Evolutionary conservation across 371 early-diverging fungal genomes (phyloP), one percentile per base, ranked within the genome.

Genomic region (Nematocida sp.): DNA sequence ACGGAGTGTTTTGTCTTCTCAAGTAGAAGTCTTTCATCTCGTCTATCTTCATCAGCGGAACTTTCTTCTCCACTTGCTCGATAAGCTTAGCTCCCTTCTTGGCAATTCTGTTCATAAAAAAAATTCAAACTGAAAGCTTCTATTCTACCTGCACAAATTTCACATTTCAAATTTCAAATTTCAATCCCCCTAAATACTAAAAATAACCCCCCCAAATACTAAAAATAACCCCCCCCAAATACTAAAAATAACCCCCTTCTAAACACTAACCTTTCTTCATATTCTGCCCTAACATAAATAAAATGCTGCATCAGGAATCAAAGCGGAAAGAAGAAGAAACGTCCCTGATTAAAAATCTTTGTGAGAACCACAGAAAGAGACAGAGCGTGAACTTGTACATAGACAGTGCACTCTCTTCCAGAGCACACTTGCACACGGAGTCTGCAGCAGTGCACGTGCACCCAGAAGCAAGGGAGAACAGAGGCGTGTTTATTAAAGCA

Each of bases 11-110:
- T 19, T 52, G 17, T 38, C 29, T 62, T 38, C 76, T 57, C 25
- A 70, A 17, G 31, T 70, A 70, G 23, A 70, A 70, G 32, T 70
- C 74, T 23, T 70, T 46, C 31, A 60, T 27, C 17, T 52, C 74
- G 17, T 17, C 31, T 25, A 70, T 23, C 21, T 56, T 56, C 11
- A 56, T 34, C 45, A 60, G 36, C 45, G 15, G 23, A 43, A 70
- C 62, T 4, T 13, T 37, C n/a, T 57, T 57, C 32, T 58, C 15
- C 2, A 70, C 17, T n/a, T 37, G 19, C 34, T 70, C 62, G 5
- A 60, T 25, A 19, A 70, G 38, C 31, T 70, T 57, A 21, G 13
- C 43, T 60, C 62, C 74, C 43, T 62, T 70, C 49, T 70, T 70
- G 5, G 36, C 23, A 17, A 36, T 27, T 51, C 46, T 70, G 60